These are phyloP conservation scores for Wickerhamiella spandovensis DNA, from an alignment of 805 yeast genomes.

Conservation along the genomic window DNA sequence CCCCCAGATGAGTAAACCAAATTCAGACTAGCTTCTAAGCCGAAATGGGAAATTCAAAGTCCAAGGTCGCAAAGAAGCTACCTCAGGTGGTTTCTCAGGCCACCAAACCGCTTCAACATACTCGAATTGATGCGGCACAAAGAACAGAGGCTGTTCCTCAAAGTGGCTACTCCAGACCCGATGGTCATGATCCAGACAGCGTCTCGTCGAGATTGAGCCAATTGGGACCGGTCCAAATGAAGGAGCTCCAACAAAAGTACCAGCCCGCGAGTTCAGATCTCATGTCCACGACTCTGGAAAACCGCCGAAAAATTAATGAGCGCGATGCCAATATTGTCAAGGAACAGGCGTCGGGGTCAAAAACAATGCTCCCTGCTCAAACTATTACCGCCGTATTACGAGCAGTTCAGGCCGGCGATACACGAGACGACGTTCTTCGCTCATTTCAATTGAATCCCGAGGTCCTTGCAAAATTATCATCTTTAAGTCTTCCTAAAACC, in stretches of 20 bases:
- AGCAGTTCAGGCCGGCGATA: constrained; percentile 15
- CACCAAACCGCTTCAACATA: neutral
- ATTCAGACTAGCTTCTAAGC: neutral
- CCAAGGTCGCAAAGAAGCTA: neutral
- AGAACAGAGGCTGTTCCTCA: neutral
- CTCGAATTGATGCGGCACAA: neutral
- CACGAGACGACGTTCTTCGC: constrained; percentile 8
- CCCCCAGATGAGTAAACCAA: neutral
- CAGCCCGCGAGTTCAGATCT: constrained; percentile 14
- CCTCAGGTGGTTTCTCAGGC: neutral
- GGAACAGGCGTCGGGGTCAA: constrained; percentile 5
- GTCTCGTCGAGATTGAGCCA: constrained; percentile 13
- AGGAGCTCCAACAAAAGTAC: constrained; percentile 4
- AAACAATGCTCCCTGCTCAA: constrained; percentile 12
- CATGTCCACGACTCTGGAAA: constrained; percentile 16
- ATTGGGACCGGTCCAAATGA: constrained; percentile 15
- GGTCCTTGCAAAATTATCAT: constrained; percentile 11
- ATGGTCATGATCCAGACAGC: constrained; percentile 27
- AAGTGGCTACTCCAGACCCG: constrained; percentile 14
- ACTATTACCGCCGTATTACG: constrained; percentile 17
- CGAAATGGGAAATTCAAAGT: neutral
- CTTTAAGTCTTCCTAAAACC: constrained; percentile 5
- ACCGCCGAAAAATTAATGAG: constrained; percentile 8
- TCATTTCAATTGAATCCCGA: constrained; percentile 13
- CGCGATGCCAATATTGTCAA: constrained; percentile 6